Base-by-base conservation (phyloP, 441 rosid species). In the Bocquillonia castaneifolia region DNA sequence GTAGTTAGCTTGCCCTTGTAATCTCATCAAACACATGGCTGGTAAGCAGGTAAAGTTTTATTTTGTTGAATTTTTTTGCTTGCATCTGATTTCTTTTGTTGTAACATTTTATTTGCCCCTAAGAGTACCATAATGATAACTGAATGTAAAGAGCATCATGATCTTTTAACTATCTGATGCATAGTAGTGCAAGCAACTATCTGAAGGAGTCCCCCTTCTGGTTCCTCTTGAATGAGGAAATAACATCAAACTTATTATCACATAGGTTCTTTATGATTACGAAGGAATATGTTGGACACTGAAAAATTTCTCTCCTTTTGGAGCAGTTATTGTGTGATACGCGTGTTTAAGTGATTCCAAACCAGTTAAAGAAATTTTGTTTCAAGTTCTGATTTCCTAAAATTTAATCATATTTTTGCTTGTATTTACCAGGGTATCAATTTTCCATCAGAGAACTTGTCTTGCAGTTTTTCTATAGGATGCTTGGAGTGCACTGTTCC, bases 1-100 rank as follows among this genome's bases (percentile, higher is more conserved):
- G 72, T 84, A 85, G 77, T 63, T 37, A 36, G 39, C 18, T 42
- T 42, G 20, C 18, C 50, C 13, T 28, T 37, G 28, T 36, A 53
- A 61, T 48, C 40, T 40, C 36, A 25, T 47, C 20, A 40, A 51
- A 54, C 47, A 29, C 29, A n/a, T 26, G 59, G 23, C 47, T 8
- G 32, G 14, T 54, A 40, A 64, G 26, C 40, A 34, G 36, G 64
- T 54, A 54, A 52, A 36, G 29, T 14, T 10, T 7, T 14, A 1
- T 61, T 34, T 23, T 7, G 26, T n/a, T n/a, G n/a, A n/a, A 59
- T 3, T 45, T 15, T 8, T 12, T 29, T 56, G 15, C 31, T 29
- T 23, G 29, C 25, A 40, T 25, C 18, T 23, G 39, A 10, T 50
- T 32, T 42, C 17, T 48, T 34, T 62, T 62, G 23, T 0, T 5